These are phyloP conservation scores for Ascochyta pisi DNA, from an alignment of 2,329 filamentous ascomycete genomes.

Conservation along the genomic window DNA sequence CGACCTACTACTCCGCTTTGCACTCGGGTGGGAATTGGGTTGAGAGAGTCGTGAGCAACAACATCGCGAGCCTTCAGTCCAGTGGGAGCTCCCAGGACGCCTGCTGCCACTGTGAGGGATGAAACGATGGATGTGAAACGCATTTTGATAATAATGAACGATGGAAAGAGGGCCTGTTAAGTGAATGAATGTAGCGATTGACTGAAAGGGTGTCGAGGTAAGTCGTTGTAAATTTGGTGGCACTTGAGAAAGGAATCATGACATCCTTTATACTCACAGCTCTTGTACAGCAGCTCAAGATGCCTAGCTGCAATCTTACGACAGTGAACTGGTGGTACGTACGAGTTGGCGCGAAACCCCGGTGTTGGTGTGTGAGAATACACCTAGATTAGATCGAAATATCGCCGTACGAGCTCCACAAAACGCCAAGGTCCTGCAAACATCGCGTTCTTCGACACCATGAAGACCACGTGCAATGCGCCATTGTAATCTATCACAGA, in stretches of 20 bases:
- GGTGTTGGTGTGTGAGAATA: neutral
- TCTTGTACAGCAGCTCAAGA: too few relatives aligned
- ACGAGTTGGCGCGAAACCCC: neutral
- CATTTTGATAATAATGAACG: neutral
- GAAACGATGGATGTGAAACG: neutral
- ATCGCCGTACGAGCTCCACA: slow-evolving; percentile 6
- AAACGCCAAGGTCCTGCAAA: too few relatives aligned
- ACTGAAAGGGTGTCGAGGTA: neutral
- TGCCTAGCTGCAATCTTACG: too few relatives aligned
- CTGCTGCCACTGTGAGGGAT: neutral
- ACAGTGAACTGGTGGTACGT: neutral
- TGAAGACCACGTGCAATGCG: too few relatives aligned
- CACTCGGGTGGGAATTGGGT: slow-evolving; percentile 60
- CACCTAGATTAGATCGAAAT: neutral
- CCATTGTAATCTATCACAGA: too few relatives aligned
- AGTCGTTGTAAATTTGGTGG: neutral
- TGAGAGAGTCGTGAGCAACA: slow-evolving; percentile 54
- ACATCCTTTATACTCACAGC: too few relatives aligned
- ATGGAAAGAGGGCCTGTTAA: neutral
- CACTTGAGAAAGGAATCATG: too few relatives aligned
- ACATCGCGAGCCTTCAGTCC: slow-evolving; percentile 17
- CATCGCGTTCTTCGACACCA: neutral
- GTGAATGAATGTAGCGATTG: neutral
- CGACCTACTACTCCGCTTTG: slow-evolving; percentile 54
- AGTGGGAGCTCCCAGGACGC: neutral